Percentiles rank a stretch among this genome's conserved stretches.
Evolutionary conservation across 331 rosid species (phyloP).

Genomic region (Dryas integrifolia): DNA sequence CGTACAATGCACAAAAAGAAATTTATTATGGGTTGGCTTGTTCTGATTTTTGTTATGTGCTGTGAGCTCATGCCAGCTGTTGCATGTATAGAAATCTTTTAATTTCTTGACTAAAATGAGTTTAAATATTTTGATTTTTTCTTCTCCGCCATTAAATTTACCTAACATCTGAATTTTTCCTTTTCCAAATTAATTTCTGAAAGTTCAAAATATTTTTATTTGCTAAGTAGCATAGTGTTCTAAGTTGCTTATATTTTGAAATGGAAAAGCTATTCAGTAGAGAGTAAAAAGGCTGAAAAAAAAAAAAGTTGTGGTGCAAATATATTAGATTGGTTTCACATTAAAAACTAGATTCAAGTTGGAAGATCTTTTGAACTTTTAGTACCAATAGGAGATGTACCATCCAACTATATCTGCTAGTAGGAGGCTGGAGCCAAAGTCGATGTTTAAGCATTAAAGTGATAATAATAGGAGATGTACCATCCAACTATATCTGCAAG

Average conservation of each 20-base stretch:
- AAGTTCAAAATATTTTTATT: too few relatives aligned
- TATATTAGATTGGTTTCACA: neutral
- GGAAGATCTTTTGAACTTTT: neutral
- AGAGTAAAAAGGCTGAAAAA: too few relatives aligned
- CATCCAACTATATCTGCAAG: too few relatives aligned
- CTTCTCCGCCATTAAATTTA: neutral
- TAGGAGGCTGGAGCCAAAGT: neutral
- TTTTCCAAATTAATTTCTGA: neutral
- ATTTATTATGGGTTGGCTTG: neutral
- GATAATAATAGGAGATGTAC: too few relatives aligned
- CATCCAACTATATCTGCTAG: too few relatives aligned
- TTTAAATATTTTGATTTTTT: neutral
- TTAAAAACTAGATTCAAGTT: neutral
- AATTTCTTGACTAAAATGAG: neutral
- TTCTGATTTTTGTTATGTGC: neutral
- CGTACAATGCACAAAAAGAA: too few relatives aligned
- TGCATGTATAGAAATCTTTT: neutral
- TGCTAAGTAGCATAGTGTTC: neutral
- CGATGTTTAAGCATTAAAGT: neutral
- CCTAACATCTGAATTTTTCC: neutral
- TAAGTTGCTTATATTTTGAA: too few relatives aligned
- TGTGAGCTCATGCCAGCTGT: neutral
- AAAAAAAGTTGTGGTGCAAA: neutral
- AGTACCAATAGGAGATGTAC: too few relatives aligned
- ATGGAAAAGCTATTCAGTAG: neutral